Conservation (phyloP, 1,139 yeast species). For the Saccharomyces pastorianus region DNA sequence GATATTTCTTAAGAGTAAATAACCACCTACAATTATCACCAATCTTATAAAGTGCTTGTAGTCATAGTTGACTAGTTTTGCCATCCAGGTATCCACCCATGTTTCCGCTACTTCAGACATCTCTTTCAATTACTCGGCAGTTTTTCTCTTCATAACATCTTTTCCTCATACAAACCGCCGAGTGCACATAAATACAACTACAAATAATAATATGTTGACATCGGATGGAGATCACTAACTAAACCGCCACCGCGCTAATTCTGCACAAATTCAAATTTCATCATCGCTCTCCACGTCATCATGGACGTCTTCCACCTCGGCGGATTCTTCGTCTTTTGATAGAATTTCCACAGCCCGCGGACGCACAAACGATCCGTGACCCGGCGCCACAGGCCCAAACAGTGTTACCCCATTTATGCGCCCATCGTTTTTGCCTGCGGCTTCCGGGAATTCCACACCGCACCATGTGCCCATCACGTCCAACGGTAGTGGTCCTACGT, state of each 20-base stretch:
- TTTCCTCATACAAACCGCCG: background rate
- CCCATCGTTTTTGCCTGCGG: slow-evolving; percentile 79
- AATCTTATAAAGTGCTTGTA: slow-evolving; percentile 31
- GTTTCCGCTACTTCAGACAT: background rate
- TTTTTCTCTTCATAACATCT: background rate
- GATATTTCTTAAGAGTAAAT: slow-evolving; percentile 37
- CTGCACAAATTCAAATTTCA: background rate
- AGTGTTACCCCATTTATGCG: slow-evolving; percentile 55
- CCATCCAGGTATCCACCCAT: background rate
- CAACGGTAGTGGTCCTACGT: slow-evolving; percentile 52
- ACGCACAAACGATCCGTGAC: slow-evolving; percentile 59
- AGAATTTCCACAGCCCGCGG: slow-evolving; percentile 24
- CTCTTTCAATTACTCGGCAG: background rate
- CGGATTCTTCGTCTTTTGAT: background rate
- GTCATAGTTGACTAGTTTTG: background rate
- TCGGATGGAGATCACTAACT: background rate
- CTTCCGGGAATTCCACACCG: slow-evolving; percentile 68
- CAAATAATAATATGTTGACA: background rate
- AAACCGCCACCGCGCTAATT: slow-evolving; percentile 1
- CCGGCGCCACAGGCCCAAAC: slow-evolving; percentile 46
- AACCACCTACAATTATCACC: slow-evolving; percentile 40
- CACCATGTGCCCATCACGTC: slow-evolving; percentile 55
- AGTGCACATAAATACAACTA: background rate
- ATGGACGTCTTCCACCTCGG: background rate
- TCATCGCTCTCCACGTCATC: background rate